Conservation (phyloP, 805 yeast genomes). For the Lipomyces spencermartinsiae region DNA sequence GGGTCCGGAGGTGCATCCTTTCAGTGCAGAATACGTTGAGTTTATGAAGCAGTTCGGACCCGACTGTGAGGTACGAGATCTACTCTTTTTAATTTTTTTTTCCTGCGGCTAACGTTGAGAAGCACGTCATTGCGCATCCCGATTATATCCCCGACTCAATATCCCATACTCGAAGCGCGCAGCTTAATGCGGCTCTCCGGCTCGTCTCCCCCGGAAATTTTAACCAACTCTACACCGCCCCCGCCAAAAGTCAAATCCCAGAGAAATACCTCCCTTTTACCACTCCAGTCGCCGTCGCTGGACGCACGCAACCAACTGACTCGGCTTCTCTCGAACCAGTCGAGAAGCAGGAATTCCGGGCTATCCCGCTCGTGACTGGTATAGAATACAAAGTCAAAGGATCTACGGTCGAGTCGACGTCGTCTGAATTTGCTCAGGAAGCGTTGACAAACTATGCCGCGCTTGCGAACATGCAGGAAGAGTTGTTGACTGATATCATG, state of each 20-base stretch:
- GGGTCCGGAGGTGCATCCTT: slow-evolving; percentile 63
- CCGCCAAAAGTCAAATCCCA: slow-evolving; percentile 5
- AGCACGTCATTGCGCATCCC: slow-evolving; percentile 78
- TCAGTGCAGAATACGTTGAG: slow-evolving; percentile 51
- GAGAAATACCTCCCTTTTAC: slow-evolving; percentile 13
- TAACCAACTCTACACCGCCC: slow-evolving; percentile 4
- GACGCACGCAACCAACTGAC: not conserved
- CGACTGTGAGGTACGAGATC: not conserved
- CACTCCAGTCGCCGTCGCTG: not conserved
- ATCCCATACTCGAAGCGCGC: slow-evolving; percentile 62
- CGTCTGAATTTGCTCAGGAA: slow-evolving; percentile 8
- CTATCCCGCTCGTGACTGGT: slow-evolving; percentile 18
- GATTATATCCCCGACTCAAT: slow-evolving; percentile 65
- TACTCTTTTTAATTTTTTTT: not conserved
- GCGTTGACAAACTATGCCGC: slow-evolving; percentile 9
- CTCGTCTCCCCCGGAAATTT: slow-evolving; percentile 45
- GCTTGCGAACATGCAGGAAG: slow-evolving; percentile 6
- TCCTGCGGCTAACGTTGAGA: not conserved
- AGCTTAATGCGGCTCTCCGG: slow-evolving; percentile 41
- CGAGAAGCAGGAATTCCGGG: slow-evolving; percentile 10
- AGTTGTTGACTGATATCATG: slow-evolving; percentile 13
- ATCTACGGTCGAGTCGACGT: slow-evolving; percentile 11
- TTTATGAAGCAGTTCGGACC: slow-evolving; percentile 54
- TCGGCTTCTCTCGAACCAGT: not conserved
- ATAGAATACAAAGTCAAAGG: slow-evolving; percentile 18